Evolutionary conservation across 371 early-diverging fungal species (phyloP), one percentile per base, ranked within the genome.

Genomic region (Circinella minor): DNA sequence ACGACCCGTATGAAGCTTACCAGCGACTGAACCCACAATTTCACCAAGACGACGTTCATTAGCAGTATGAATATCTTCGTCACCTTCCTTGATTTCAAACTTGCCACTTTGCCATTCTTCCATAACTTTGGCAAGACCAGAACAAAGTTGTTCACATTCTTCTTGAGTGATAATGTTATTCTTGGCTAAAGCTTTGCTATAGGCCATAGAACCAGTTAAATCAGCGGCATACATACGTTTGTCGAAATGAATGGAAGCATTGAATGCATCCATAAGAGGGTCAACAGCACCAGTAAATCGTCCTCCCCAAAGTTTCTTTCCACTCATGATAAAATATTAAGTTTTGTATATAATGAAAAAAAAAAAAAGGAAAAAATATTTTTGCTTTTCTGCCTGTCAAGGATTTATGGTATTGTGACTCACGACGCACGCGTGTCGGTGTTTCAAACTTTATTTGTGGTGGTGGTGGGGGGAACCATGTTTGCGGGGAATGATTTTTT

Each of bases 61-160:
- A 55, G 99, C 99, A 3, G 98, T 96, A 78, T 98, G 99, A 74
- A 98, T 98, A 82, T 98, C 99, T 79, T 98, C 99, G 80, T 98
- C 99, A 9, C 92, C 90, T 1, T 89, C 81, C 72, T 88, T 78
- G 66, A 95, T 84, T 39, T 74, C 87, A 80, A 98, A 98, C n/a
- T 76, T 76, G 55, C 88, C 89, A 47, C 74, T 51, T 18, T 84
- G 83, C 99, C 99, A 98, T 77, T 98, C 99, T 27, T 78, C 77
- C 61, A 81, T 87, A 11, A 98, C 96, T 48, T 76, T 65, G 18
- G 82, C 72, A 15, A 98, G 90, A 13, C 99, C 99, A 1, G 73
- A 63, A 47, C 92, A 88, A 18, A 98, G 80, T 38, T 80, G 73
- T 63, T 89, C 87, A 55, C 89, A 82, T 78, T 98, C 99, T 0